Percentiles rank a stretch among this genome's conserved stretches.
Conservation (phyloP, 495 filamentous ascomycete genomes). For the Lasiosphaeria hispida region DNA sequence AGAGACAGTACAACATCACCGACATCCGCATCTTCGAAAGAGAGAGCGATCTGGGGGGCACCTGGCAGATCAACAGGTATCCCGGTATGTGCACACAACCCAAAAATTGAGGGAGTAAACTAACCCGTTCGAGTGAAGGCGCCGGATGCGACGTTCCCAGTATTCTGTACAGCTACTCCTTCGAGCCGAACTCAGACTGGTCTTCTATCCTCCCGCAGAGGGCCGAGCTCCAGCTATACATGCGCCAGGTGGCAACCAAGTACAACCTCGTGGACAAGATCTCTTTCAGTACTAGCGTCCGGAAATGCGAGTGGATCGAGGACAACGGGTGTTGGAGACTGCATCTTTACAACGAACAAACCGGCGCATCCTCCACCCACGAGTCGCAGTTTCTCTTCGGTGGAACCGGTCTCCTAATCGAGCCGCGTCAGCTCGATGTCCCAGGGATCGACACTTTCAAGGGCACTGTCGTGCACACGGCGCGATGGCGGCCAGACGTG, state of each 20-base stretch:
- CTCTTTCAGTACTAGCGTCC: conserved; percentile 56
- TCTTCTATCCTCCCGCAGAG: conserved; percentile 52
- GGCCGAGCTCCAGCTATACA: conserved; percentile 54
- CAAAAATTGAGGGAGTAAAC: conserved; percentile 14
- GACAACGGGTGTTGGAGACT: conserved; percentile 39
- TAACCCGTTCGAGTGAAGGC: neutral
- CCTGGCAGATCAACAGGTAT: conserved; percentile 67
- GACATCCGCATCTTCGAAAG: conserved; percentile 62
- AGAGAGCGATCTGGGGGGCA: conserved; percentile 60
- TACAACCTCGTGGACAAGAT: conserved; percentile 59
- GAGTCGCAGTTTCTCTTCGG: conserved; percentile 38
- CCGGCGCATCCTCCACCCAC: conserved; percentile 3
- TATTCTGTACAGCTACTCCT: conserved; percentile 58
- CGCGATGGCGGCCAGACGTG: conserved; percentile 48
- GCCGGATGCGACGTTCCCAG: conserved; percentile 39
- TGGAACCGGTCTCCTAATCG: conserved; percentile 48
- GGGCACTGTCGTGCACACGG: conserved; percentile 54
- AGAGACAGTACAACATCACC: conserved; percentile 57
- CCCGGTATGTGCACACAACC: conserved; percentile 28
- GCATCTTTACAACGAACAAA: neutral
- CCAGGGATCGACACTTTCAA: conserved; percentile 52
- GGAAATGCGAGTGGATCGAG: conserved; percentile 57
- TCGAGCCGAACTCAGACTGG: conserved; percentile 56
- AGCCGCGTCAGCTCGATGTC: conserved; percentile 39
- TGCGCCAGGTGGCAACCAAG: conserved; percentile 53